Conservation (phyloP, 306 rosid species). For the Chamaecrista fasciculata region DNA sequence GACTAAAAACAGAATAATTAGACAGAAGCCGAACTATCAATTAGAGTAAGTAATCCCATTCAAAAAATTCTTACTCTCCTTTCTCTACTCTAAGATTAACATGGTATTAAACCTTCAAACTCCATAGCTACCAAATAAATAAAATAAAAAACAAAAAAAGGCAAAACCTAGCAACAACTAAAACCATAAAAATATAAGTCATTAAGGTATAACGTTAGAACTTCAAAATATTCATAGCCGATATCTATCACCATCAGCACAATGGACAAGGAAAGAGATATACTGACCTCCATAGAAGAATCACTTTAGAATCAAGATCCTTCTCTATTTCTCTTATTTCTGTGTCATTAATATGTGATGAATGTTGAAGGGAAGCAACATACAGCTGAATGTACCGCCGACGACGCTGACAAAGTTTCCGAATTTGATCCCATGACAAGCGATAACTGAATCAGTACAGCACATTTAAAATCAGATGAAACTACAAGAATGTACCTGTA, state of each 20-base stretch:
- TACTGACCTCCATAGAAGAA: conserved; percentile 89
- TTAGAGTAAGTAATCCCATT: too few species aligned
- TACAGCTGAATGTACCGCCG: conserved; percentile 83
- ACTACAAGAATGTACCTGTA: conserved; percentile 2
- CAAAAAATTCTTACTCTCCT: too few species aligned
- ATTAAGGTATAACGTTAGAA: background rate
- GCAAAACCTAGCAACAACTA: too few species aligned
- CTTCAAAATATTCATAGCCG: conserved; percentile 7
- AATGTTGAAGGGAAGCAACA: conserved; percentile 64
- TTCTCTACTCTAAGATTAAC: too few species aligned
- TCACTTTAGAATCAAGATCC: conserved; percentile 76
- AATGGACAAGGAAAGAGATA: conserved; percentile 19
- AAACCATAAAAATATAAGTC: background rate
- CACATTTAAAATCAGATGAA: conserved; percentile 35
- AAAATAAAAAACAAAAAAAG: too few species aligned
- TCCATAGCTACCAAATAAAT: background rate
- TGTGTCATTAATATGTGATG: conserved; percentile 32
- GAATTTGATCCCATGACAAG: conserved; percentile 90
- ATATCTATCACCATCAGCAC: background rate
- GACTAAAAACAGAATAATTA: too few species aligned
- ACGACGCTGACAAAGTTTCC: conserved; percentile 81
- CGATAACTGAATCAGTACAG: conserved; percentile 62
- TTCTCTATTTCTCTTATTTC: conserved; percentile 40
- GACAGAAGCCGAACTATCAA: too few species aligned
- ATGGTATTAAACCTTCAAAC: too few species aligned